A percentile compares a stretch with the other conserved stretches of the same genome.
These are phyloP conservation scores for Roridomyces roridus DNA, from an alignment of 768 basidiomycete species.

Conservation along the genomic window DNA sequence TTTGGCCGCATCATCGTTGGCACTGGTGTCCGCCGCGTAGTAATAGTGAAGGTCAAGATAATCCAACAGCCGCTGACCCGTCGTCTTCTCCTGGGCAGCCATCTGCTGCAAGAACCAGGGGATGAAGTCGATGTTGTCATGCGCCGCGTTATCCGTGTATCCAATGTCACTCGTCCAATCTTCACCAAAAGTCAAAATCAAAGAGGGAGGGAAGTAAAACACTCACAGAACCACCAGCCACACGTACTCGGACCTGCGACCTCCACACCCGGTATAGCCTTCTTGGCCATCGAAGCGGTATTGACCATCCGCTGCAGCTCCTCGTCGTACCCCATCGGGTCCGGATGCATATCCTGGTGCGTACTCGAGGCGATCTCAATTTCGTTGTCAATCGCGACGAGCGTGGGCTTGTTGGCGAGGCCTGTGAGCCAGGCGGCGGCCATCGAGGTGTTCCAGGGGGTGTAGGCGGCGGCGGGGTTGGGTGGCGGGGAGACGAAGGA, in stretches of 20 bases:
- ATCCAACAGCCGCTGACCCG: constrained; percentile 54
- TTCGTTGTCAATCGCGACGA: constrained; percentile 61
- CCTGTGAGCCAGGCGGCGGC: constrained; percentile 52
- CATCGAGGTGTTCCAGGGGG: constrained; percentile 52
- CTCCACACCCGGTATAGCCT: constrained; percentile 19
- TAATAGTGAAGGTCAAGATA: constrained; percentile 65
- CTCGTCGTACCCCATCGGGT: constrained; percentile 57
- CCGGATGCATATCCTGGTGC: constrained; percentile 64
- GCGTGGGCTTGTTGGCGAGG: constrained; percentile 52
- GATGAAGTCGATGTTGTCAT: constrained; percentile 58
- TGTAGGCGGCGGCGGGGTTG: constrained; percentile 47
- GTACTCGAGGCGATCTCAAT: constrained; percentile 61
- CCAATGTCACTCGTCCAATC: constrained; percentile 61
- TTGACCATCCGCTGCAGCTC: constrained; percentile 52
- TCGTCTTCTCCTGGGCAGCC: constrained; percentile 40
- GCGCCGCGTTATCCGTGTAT: constrained; percentile 54
- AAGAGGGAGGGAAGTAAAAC: background rate
- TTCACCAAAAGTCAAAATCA: constrained; percentile 17
- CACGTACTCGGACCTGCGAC: constrained; percentile 27
- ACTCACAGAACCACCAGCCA: constrained; percentile 26
- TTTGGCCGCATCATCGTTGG: constrained; percentile 57
- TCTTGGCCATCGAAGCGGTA: constrained; percentile 36
- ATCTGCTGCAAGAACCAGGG: constrained; percentile 63
- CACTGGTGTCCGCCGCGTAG: constrained; percentile 57
- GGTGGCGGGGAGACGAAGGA: constrained; percentile 47